Percentiles rank a stretch among this genome's conserved stretches.
Evolutionary conservation across 768 basidiomycete species (phyloP).

Genomic region (Infundibulicybe gibba): DNA sequence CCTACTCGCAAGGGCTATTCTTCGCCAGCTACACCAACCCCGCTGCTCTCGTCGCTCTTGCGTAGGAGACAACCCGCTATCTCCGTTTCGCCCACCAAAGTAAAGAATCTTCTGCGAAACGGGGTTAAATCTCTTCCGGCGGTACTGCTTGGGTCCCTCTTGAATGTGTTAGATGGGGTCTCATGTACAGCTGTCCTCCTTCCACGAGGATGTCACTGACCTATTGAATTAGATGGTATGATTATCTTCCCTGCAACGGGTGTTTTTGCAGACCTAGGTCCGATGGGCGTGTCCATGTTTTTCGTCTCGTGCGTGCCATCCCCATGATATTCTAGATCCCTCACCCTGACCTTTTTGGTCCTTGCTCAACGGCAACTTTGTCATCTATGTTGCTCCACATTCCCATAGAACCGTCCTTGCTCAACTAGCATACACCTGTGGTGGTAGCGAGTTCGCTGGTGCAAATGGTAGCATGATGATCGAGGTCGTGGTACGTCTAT

Average conservation of each 20-base stretch:
- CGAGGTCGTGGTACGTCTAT: slow-evolving; percentile 79
- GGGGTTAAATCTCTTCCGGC: slow-evolving; percentile 65
- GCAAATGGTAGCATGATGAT: slow-evolving; percentile 99
- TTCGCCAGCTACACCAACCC: too few relatives aligned
- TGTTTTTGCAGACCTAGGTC: slow-evolving; percentile 76
- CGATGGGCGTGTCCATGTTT: slow-evolving; percentile 94
- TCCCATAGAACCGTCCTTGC: slow-evolving; percentile 69
- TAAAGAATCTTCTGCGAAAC: slow-evolving; percentile 10
- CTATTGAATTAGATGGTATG: slow-evolving; percentile 75
- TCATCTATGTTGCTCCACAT: slow-evolving; percentile 1
- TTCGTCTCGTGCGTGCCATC: slow-evolving; percentile 64
- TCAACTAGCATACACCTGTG: slow-evolving; percentile 81
- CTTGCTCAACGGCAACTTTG: slow-evolving; percentile 1
- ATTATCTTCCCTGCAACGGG: slow-evolving; percentile 88
- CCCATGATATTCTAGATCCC: neutral
- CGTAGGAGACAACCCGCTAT: neutral
- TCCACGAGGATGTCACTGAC: neutral
- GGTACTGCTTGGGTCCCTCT: slow-evolving; percentile 75
- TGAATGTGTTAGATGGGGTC: slow-evolving; percentile 93
- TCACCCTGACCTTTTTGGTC: neutral
- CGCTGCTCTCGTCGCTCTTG: neutral
- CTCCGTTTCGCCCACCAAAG: neutral
- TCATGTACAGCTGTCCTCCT: slow-evolving; percentile 56
- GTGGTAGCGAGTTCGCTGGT: slow-evolving; percentile 86
- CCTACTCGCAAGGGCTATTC: neutral